These are phyloP conservation scores for Halophytophthora polymorphica DNA, from an alignment of 352 stramenopile genomes.

Conservation along the genomic window DNA sequence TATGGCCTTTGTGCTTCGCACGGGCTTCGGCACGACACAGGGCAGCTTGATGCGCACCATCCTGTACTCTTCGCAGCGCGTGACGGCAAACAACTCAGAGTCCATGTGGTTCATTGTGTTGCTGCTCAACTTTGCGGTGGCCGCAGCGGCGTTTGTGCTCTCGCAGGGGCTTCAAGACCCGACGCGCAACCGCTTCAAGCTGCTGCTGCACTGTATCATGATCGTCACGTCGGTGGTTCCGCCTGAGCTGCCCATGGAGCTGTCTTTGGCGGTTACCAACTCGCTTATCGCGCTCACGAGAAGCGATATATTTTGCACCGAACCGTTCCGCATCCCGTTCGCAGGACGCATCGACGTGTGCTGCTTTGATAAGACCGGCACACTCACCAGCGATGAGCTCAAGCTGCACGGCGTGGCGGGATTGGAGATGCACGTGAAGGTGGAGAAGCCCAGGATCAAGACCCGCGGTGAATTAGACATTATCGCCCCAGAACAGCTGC, in stretches of 20 bases:
- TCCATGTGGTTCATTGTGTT: slow-evolving; percentile 95
- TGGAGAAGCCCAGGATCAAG: slow-evolving; percentile 31
- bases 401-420: slow-evolving; percentile 91
- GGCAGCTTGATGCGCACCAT: slow-evolving; percentile 98
- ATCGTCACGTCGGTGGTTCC: slow-evolving; percentile 99
- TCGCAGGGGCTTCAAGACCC: slow-evolving; percentile 79
- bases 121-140: slow-evolving; percentile 96
- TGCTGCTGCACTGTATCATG: slow-evolving; percentile 97
- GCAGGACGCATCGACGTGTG: slow-evolving; percentile 96
- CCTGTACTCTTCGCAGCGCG: slow-evolving; percentile 96
- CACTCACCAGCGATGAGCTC: slow-evolving; percentile 97
- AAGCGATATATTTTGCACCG: slow-evolving; percentile 96
- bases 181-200: slow-evolving; percentile 94
- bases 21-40: slow-evolving; percentile 97
- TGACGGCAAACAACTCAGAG: slow-evolving; percentile 94
- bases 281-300: slow-evolving; percentile 94
- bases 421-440: slow-evolving; percentile 55
- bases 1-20: slow-evolving; percentile 95
- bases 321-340: slow-evolving; percentile 97
- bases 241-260: slow-evolving; percentile 98
- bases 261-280: slow-evolving; percentile 96
- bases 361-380: slow-evolving; percentile 99
- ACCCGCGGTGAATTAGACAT: slow-evolving; percentile 64
- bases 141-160: slow-evolving; percentile 93
- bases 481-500: slow-evolving; percentile 87